Percentiles rank a stretch among this genome's conserved stretches.
phyloP scores from a whole-genome alignment of 2,329 filamentous ascomycete species.

The Fusarium piperis region DNA sequence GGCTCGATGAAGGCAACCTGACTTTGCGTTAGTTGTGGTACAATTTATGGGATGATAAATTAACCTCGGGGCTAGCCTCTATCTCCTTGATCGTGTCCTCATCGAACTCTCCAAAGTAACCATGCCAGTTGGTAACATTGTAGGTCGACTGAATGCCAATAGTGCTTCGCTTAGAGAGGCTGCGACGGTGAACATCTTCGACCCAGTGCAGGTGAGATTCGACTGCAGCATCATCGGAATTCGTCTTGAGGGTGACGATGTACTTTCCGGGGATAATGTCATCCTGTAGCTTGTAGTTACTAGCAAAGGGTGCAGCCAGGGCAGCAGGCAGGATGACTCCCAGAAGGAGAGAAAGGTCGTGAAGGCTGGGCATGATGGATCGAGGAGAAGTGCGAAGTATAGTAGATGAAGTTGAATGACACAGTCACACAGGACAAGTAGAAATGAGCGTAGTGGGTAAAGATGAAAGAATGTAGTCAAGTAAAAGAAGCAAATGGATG shows the following conservation, averaged over 20 bases:
- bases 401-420: neutral
- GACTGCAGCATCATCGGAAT: conserved; percentile 52
- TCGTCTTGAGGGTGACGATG: conserved; percentile 67
- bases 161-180: conserved; percentile 56
- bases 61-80: conserved; percentile 52
- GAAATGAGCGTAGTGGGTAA: neutral
- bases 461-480: neutral
- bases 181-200: conserved; percentile 61
- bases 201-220: conserved; percentile 58
- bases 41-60: neutral
- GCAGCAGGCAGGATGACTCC: neutral
- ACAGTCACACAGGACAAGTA: neutral
- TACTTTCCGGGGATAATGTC: conserved; percentile 54
- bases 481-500: neutral
- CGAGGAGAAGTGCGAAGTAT: neutral
- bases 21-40: neutral
- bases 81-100: conserved; percentile 51
- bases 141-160: conserved; percentile 45
- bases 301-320: neutral
- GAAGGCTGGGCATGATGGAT: neutral
- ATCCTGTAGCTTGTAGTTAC: neutral
- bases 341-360: neutral
- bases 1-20: conserved; percentile 36
- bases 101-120: conserved; percentile 56
- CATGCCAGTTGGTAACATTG: conserved; percentile 45